phyloP scores from a whole-genome alignment of 2,329 filamentous ascomycete genomes.

The Exophiala mesophila region DNA sequence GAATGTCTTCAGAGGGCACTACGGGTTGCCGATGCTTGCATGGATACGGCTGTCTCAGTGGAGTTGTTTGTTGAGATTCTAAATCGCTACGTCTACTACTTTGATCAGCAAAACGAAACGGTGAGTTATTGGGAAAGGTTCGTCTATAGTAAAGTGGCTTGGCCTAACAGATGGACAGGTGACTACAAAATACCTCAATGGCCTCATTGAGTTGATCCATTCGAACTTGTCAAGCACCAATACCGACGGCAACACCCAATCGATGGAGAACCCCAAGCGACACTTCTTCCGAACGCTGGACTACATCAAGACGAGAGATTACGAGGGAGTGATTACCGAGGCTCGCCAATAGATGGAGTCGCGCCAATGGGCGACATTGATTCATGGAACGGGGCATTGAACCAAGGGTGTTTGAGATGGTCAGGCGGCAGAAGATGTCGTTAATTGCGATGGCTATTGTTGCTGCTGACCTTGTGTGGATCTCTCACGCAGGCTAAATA shows the following conservation, averaged over 20 bases:
- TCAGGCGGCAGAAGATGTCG: too few relatives aligned
- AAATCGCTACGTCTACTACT: conserved; percentile 98
- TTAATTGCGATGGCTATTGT: too few relatives aligned
- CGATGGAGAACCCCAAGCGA: conserved; percentile 81
- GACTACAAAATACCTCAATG: conserved; percentile 96
- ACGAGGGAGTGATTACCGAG: conserved; percentile 81
- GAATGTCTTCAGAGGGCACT: conserved; percentile 94
- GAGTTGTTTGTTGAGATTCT: conserved; percentile 98
- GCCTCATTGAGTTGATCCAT: conserved; percentile 95
- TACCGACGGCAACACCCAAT: conserved; percentile 36
- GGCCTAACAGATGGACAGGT: conserved; percentile 47
- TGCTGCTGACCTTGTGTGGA: too few relatives aligned
- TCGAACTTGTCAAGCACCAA: conserved; percentile 72
- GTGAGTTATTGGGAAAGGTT: too few relatives aligned
- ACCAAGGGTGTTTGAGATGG: too few relatives aligned
- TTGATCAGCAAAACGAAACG: conserved; percentile 97
- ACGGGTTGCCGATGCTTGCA: conserved; percentile 94
- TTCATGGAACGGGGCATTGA: too few relatives aligned
- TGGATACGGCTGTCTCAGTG: conserved; percentile 95
- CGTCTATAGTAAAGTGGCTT: too few relatives aligned
- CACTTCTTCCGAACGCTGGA: conserved; percentile 95
- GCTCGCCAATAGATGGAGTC: conserved; percentile 45
- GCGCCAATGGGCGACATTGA: too few relatives aligned
- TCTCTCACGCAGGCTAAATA: too few relatives aligned
- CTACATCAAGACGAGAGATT: conserved; percentile 85